Percentiles rank a stretch among this genome's conserved stretches.
Evolutionary conservation across 2,329 filamentous ascomycete genomes (phyloP).

Genomic region (Aspergillus sp.): DNA sequence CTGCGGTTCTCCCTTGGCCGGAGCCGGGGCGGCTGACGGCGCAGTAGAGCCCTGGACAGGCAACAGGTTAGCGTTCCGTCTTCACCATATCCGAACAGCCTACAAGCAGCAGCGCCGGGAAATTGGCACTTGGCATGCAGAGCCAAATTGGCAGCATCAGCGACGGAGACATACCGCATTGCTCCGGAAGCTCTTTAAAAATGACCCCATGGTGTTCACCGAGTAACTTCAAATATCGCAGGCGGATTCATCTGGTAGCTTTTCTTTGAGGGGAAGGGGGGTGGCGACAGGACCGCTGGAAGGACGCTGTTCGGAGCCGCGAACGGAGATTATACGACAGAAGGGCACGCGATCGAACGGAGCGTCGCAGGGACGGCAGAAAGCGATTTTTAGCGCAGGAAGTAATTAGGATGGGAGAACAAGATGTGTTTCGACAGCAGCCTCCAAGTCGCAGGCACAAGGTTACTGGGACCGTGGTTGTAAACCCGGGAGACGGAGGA

Average conservation of each 20-base stretch:
- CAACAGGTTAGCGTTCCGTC: slow-evolving; percentile 10
- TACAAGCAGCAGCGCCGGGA: background rate
- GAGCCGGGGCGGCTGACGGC: slow-evolving; percentile 36
- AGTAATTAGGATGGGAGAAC: too few relatives aligned
- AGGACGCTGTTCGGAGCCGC: background rate
- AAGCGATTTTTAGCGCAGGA: too few relatives aligned
- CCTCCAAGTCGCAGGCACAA: too few relatives aligned
- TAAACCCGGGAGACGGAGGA: background rate
- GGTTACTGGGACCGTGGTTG: background rate
- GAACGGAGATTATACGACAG: background rate
- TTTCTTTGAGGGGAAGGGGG: background rate
- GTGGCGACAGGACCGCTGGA: background rate
- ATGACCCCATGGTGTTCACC: slow-evolving; percentile 31
- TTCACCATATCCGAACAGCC: background rate
- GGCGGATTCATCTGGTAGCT: slow-evolving; percentile 20
- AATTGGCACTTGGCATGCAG: background rate
- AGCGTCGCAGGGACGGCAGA: too few relatives aligned
- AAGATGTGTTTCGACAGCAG: too few relatives aligned
- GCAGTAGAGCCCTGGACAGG: slow-evolving; percentile 37
- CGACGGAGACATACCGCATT: slow-evolving; percentile 24
- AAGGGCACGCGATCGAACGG: background rate
- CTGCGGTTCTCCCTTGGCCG: slow-evolving; percentile 52
- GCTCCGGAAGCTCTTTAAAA: slow-evolving; percentile 31
- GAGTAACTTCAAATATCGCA: slow-evolving; percentile 12
- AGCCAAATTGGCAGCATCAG: slow-evolving; percentile 4